phyloP scores from a whole-genome alignment of 2,329 filamentous ascomycete genomes.

The Malbranchea cinnamomea region DNA sequence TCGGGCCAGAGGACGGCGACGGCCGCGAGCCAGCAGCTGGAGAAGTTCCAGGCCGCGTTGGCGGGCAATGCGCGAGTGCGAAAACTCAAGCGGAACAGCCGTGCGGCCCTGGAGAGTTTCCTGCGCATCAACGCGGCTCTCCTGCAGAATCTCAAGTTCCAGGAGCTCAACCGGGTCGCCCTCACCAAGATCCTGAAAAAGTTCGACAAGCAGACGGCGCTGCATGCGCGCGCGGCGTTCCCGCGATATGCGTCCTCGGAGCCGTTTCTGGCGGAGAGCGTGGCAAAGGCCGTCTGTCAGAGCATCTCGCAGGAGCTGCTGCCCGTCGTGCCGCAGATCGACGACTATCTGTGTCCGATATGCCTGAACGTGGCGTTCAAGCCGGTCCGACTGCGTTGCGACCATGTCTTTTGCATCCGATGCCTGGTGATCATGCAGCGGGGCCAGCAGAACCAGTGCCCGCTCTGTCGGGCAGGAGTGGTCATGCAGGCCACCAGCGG shows the following conservation, averaged over 20 bases:
- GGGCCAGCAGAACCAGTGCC: constrained; percentile 52
- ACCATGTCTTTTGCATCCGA: constrained; percentile 68
- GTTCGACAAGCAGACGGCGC: constrained; percentile 71
- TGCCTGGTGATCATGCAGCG: constrained; percentile 71
- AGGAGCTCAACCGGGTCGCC: constrained; percentile 67
- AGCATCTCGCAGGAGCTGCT: constrained; percentile 60
- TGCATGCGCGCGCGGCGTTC: constrained; percentile 52
- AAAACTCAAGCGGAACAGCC: constrained; percentile 46
- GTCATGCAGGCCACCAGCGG: constrained; percentile 55
- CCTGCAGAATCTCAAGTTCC: constrained; percentile 68
- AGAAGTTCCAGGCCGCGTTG: constrained; percentile 58
- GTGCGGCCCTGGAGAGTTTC: constrained; percentile 51
- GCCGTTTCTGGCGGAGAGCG: constrained; percentile 47
- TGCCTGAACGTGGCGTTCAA: constrained; percentile 69
- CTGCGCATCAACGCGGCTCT: constrained; percentile 57
- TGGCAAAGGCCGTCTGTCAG: constrained; percentile 62
- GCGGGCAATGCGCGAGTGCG: constrained; percentile 30
- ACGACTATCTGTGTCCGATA: constrained; percentile 70
- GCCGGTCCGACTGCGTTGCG: constrained; percentile 61
- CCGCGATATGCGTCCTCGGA: constrained; percentile 44
- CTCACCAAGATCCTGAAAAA: constrained; percentile 79
- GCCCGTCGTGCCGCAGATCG: constrained; percentile 60
- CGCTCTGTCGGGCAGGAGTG: constrained; percentile 58
- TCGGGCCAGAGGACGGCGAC: constrained; percentile 52
- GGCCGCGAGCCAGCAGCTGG: constrained; percentile 51